These are phyloP conservation scores for Populus tomentosa DNA, from an alignment of 441 rosid species.

Conservation along the genomic window DNA sequence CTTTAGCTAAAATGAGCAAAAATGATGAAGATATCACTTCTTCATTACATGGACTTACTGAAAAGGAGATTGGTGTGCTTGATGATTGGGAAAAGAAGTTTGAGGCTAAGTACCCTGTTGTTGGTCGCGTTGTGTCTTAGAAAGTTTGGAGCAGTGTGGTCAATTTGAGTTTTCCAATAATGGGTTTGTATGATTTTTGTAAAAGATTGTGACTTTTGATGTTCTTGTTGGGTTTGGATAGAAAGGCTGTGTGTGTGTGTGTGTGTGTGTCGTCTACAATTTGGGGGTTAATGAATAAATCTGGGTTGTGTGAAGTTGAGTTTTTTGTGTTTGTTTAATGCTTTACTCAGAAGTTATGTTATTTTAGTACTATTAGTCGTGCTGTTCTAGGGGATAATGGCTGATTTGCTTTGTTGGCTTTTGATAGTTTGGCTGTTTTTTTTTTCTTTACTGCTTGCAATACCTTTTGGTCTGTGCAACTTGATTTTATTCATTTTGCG, in stretches of 20 bases:
- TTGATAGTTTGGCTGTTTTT: too few relatives aligned
- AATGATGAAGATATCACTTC: slow-evolving; percentile 66
- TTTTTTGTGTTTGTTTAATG: too few relatives aligned
- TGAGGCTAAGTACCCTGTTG: slow-evolving; percentile 80
- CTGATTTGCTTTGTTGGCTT: too few relatives aligned
- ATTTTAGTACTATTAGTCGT: too few relatives aligned
- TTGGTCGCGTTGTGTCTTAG: slow-evolving; percentile 57
- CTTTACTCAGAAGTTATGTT: too few relatives aligned
- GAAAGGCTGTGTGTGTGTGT: not conserved
- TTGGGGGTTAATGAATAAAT: slow-evolving; percentile 9
- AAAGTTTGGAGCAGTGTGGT: not conserved
- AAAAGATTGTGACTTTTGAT: not conserved
- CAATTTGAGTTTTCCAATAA: not conserved
- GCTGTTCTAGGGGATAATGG: too few relatives aligned
- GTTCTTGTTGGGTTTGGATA: not conserved
- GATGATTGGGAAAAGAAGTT: slow-evolving; percentile 89
- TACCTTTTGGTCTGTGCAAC: too few relatives aligned
- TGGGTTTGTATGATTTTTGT: not conserved
- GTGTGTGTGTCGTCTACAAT: not conserved
- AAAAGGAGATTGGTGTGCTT: slow-evolving; percentile 70
- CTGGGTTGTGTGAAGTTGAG: slow-evolving; percentile 10
- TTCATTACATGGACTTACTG: slow-evolving; percentile 64
- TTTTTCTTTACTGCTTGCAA: too few relatives aligned
- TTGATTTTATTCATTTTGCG: too few relatives aligned
- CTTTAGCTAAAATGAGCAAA: slow-evolving; percentile 95